Evolutionary conservation across 2,329 filamentous ascomycete genomes (phyloP), one percentile per base, ranked within the genome.

Genomic region (Camptophora hylomeconis): DNA sequence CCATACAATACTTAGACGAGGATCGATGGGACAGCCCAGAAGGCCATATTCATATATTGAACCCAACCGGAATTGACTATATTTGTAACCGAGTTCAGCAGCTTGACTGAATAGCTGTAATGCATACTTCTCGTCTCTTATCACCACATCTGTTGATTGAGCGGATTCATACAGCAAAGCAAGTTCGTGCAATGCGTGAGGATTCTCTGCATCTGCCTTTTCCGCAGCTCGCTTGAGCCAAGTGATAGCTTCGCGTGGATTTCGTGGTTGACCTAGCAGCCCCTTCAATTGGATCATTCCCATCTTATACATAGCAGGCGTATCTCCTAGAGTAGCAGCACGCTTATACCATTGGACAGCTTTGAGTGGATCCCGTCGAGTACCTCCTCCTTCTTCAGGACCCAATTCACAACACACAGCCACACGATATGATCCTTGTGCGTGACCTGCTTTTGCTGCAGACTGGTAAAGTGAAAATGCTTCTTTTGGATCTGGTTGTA

Each of bases 271-370:
- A 3, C 86, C 86, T n/a, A 98, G 68, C 16, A 95, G 65, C 7
- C 87, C 89, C 54, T 95, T 95, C 31, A 95, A 69, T 37, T 82
- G 62, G 41, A 98, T 92, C 77, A 94, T 92, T 34, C 89, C 89
- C 56, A 95, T 75, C 57, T 98, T 98, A 62, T 94, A 98, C 83
- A 95, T 92, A 17, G 86, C 89, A 1, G 87, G 80, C 2, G 80
- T 78, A 48, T 98, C 87, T 3, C 89, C 87, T 3, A 95, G 65
- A 8, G 79, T 78, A 7, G 89, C 87, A 5, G 89, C 84, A 23
- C 86, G 80, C 52, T 87, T 84, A 56, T 98, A 98, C 89, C 89
- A 98, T 53, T 95, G 87, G 12, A 95, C 86, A 1, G 89, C 87
- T 57, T 95, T 95, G 41, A 87, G 58, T 1, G 83, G 82, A 48